Evolutionary conservation across 2,329 filamentous ascomycete genomes (phyloP), one percentile per base, ranked within the genome.

Genomic region (Dactylellina leptospora): DNA sequence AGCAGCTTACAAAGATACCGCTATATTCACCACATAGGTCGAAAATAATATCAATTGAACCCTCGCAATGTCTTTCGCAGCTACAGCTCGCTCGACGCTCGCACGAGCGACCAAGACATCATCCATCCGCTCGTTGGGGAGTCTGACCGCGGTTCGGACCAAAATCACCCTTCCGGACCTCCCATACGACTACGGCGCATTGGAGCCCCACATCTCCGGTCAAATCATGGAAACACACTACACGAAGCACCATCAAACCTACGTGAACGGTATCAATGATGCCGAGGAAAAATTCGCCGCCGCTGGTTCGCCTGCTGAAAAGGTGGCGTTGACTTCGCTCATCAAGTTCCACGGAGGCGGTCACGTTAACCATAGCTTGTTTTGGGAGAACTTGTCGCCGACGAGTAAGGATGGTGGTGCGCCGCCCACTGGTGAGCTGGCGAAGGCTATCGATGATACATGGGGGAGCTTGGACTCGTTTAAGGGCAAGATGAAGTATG

Each of bases 141-240:
- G 87, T 81, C 89, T 88, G 77, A 90, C 86, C 79, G 96, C 96
- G 78, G 85, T 89, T 77, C 88, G 92, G 78, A 88, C 87, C 82
- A 97, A 97, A 85, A 93, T 91, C 56, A 96, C 93, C 42, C 89
- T 99, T 42, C 95, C 95, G 75, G 93, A 97, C 78, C 88, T 97
- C 10, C 80, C 87, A 77, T 92, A 97, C 80, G 95, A 97, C 85
- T 99, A 97, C 81, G 91, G 90, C 79, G 95, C 93, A 56, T 92
- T 99, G 78, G 95, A 99, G 83, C 75, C 76, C 4, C 48, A 71
- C 40, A 87, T 96, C 83, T 93, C 90, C 51, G 90, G 90, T 80
- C 87, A 95, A 82, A 96, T 96, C 84, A 96, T 96, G 93, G 91
- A 96, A 83, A 75, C 76, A 28, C 93, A 96, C 85, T 90, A 96